Conservation (phyloP, 1,139 yeast genomes). For the Lodderomyces pseudojiufengensis region DNA sequence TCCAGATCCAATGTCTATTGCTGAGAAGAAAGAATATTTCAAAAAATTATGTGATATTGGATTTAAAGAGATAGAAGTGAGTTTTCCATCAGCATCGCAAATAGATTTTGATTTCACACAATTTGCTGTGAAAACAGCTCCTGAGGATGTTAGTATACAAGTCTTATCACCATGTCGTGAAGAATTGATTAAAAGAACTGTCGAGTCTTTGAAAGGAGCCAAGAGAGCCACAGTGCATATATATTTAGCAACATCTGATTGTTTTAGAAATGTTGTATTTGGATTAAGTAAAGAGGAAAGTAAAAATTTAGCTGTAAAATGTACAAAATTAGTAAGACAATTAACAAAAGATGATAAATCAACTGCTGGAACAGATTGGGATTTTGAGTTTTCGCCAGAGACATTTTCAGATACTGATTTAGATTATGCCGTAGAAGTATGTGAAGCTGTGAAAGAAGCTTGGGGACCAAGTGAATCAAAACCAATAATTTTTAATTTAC, state of each 20-base stretch:
- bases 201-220: constrained; percentile 86
- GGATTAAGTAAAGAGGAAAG: constrained; percentile 81
- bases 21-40: constrained; percentile 85
- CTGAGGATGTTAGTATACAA: constrained; percentile 89
- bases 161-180: constrained; percentile 91
- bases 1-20: constrained; percentile 94
- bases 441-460: constrained; percentile 92
- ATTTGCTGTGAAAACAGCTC: constrained; percentile 87
- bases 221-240: constrained; percentile 87
- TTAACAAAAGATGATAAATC: constrained; percentile 86
- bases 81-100: constrained; percentile 95
- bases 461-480: constrained; percentile 84
- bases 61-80: constrained; percentile 94
- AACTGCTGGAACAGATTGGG: constrained; percentile 74
- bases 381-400: constrained; percentile 92
- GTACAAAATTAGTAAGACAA: constrained; percentile 73
- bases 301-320: constrained; percentile 73
- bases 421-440: constrained; percentile 77
- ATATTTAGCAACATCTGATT: constrained; percentile 87
- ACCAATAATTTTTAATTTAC: constrained; percentile 92
- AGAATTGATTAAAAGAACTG: constrained; percentile 82
- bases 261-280: constrained; percentile 88
- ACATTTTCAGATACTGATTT: constrained; percentile 87
- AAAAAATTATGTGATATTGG: constrained; percentile 84
- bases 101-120: constrained; percentile 95